These are phyloP conservation scores for Flaveria ramosissima DNA, from an alignment of 129 eudicot species.

Conservation along the genomic window DNA sequence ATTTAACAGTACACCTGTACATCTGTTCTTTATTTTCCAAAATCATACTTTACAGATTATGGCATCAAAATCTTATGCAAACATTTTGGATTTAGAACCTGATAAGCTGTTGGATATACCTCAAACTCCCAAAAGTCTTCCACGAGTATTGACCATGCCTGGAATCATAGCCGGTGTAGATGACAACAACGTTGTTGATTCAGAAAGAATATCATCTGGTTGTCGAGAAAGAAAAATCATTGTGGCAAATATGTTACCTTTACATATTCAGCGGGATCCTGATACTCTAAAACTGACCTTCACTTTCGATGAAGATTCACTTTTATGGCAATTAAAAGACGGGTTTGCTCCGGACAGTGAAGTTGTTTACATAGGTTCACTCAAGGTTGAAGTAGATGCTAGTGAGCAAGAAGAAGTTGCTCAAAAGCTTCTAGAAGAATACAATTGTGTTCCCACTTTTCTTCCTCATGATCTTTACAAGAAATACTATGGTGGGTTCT, in stretches of 20 bases:
- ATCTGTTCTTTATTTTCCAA: not conserved
- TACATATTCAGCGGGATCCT: slow-evolving; percentile 56
- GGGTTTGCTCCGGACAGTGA: slow-evolving; percentile 69
- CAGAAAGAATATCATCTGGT: slow-evolving; percentile 49
- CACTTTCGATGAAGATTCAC: slow-evolving; percentile 71
- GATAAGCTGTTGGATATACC: slow-evolving; percentile 69
- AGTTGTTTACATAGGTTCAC: slow-evolving; percentile 76
- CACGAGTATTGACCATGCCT: slow-evolving; percentile 70
- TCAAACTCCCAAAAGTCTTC: slow-evolving; percentile 80
- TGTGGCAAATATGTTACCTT: slow-evolving; percentile 84
- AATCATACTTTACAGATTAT: slow-evolving; percentile 23
- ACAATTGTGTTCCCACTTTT: slow-evolving; percentile 87
- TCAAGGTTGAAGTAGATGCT: slow-evolving; percentile 62
- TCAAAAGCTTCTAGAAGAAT: slow-evolving; percentile 70
- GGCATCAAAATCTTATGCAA: slow-evolving; percentile 70
- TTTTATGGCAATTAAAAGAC: slow-evolving; percentile 63
- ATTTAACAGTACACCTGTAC: slow-evolving; percentile 15
- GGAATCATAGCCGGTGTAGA: slow-evolving; percentile 67
- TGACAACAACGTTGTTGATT: slow-evolving; percentile 47
- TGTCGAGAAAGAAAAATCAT: slow-evolving; percentile 60
- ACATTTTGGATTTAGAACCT: slow-evolving; percentile 60
- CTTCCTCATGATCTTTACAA: slow-evolving; percentile 65
- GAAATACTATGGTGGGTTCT: slow-evolving; percentile 77
- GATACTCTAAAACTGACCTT: slow-evolving; percentile 68
- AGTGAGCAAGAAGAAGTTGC: slow-evolving; percentile 85